Percentiles rank a stretch among this genome's conserved stretches.
phyloP scores from a whole-genome alignment of 73 alveolate genomes.

The Symbiodinium pilosum region DNA sequence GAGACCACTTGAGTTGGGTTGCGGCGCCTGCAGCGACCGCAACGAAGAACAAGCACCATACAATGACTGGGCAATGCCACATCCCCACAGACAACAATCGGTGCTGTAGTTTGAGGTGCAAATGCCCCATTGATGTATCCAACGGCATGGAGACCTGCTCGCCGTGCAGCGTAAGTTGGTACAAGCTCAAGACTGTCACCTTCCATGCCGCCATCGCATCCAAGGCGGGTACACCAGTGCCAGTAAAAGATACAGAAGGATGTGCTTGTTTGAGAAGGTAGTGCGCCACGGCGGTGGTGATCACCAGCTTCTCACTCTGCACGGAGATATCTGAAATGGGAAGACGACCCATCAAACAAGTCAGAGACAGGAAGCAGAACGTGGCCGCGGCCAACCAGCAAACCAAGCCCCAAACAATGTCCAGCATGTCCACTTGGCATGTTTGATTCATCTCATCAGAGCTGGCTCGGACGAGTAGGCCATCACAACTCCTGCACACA shows the following conservation, averaged over 20 bases:
- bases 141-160: neutral
- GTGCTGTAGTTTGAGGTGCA: slow-evolving; percentile 10
- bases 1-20: slow-evolving; percentile 4
- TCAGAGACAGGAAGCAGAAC: neutral
- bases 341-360: neutral
- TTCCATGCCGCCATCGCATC: neutral
- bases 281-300: slow-evolving; percentile 41
- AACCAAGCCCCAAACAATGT: neutral
- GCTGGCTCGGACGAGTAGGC: neutral
- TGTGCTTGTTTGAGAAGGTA: neutral
- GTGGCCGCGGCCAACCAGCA: neutral
- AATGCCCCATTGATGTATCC: slow-evolving; percentile 37
- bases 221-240: slow-evolving; percentile 42
- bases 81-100: neutral
- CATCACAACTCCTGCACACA: neutral
- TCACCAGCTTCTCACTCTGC: slow-evolving; percentile 35
- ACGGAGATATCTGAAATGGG: slow-evolving; percentile 37
- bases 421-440: neutral
- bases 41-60: slow-evolving; percentile 25
- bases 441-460: slow-evolving; percentile 15
- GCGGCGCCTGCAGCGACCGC: neutral
- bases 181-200: neutral
- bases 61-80: slow-evolving; percentile 31
- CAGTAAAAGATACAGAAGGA: too few species aligned
- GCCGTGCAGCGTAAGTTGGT: slow-evolving; percentile 27